A percentile compares a stretch with the other conserved stretches of the same genome.
phyloP scores from a whole-genome alignment of 306 rosid species.

The Quillaja saponaria region DNA sequence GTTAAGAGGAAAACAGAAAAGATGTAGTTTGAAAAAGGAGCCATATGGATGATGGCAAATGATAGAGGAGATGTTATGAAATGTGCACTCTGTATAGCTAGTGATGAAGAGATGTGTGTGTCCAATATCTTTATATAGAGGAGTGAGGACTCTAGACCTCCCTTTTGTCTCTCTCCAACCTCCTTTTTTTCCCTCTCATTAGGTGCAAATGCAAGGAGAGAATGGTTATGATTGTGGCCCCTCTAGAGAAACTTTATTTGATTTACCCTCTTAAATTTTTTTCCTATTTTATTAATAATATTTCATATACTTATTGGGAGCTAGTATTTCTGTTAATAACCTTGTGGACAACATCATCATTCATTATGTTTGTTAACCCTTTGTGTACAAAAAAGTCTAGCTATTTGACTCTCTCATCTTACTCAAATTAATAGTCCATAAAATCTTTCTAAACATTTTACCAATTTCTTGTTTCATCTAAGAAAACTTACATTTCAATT shows the following conservation, averaged over 20 bases:
- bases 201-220: slow-evolving; percentile 50
- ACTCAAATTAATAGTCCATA: too few species aligned
- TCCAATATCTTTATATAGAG: slow-evolving; percentile 48
- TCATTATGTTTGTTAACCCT: slow-evolving; percentile 13
- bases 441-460: slow-evolving; percentile 25
- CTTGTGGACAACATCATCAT: slow-evolving; percentile 32
- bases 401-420: slow-evolving; percentile 19
- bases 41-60: slow-evolving; percentile 50
- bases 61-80: neutral
- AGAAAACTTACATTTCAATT: slow-evolving; percentile 28
- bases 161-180: neutral
- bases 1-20: slow-evolving; percentile 43
- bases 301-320: slow-evolving; percentile 5
- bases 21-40: slow-evolving; percentile 36
- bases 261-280: neutral
- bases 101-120: slow-evolving; percentile 19
- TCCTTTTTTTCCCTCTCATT: slow-evolving; percentile 40
- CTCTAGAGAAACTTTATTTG: slow-evolving; percentile 30
- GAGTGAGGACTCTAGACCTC: slow-evolving; percentile 22
- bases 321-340: neutral
- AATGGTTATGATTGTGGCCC: slow-evolving; percentile 61
- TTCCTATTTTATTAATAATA: neutral
- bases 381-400: slow-evolving; percentile 24
- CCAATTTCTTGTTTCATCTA: slow-evolving; percentile 25
- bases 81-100: slow-evolving; percentile 3